A percentile compares a stretch with the other conserved stretches of the same genome.
phyloP scores from a whole-genome alignment of 352 stramenopile genomes.

The Phytophthora meadii region DNA sequence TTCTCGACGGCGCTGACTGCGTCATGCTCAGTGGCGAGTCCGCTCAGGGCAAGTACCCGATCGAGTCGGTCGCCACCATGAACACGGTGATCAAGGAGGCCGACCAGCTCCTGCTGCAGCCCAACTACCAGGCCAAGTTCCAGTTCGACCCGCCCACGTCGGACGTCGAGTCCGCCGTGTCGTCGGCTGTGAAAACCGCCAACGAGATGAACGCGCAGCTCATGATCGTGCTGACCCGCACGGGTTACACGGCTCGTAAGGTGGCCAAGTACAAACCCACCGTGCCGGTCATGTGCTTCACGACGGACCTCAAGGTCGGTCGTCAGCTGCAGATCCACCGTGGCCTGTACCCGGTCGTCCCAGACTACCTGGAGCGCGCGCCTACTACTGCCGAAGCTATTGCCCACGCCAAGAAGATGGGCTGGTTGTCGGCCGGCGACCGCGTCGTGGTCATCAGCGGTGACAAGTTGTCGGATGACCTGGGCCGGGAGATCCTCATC shows the following conservation, averaged over 20 bases:
- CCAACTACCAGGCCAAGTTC: conserved; percentile 60
- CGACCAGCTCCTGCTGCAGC: conserved; percentile 75
- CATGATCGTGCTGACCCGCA: conserved; percentile 86
- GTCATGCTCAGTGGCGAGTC: conserved; percentile 91
- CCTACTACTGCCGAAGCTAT: conserved; percentile 89
- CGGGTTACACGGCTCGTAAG: conserved; percentile 81
- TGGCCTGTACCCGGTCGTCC: conserved; percentile 77
- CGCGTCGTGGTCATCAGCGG: conserved; percentile 89
- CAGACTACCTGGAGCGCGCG: conserved; percentile 59
- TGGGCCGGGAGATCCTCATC: conserved; percentile 87
- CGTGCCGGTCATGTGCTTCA: conserved; percentile 93
- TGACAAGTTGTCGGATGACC: conserved; percentile 80
- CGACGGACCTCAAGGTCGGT: conserved; percentile 86
- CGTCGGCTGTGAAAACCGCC: conserved; percentile 86
- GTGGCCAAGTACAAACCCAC: conserved; percentile 92
- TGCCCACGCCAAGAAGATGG: conserved; percentile 90
- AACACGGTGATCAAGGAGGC: conserved; percentile 93
- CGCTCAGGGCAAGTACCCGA: conserved; percentile 89
- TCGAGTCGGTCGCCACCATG: conserved; percentile 92
- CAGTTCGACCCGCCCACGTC: conserved; percentile 68
- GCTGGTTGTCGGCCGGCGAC: conserved; percentile 90
- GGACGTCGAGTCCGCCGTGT: conserved; percentile 86
- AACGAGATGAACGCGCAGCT: conserved; percentile 87
- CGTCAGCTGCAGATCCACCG: conserved; percentile 93
- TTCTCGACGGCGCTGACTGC: conserved; percentile 86